Evolutionary conservation across 768 basidiomycete species (phyloP).

Genomic region (Pleurotus citrinopileatus): DNA sequence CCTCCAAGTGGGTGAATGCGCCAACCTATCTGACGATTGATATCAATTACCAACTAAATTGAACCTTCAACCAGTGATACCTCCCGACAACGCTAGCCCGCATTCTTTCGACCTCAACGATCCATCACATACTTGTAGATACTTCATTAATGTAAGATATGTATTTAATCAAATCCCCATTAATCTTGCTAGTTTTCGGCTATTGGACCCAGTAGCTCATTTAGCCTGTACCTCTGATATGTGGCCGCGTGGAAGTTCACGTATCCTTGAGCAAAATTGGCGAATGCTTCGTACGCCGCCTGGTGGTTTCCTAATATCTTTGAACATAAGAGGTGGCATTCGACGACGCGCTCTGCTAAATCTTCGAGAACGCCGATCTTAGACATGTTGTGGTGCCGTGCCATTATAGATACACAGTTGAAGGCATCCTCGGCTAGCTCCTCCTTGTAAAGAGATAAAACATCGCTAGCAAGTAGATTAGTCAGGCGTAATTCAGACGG

Average conservation of each 20-base stretch:
- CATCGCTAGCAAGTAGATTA: background rate
- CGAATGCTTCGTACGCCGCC: no score
- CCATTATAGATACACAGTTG: slow-evolving; percentile 5
- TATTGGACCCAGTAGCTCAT: background rate
- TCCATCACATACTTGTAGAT: no score
- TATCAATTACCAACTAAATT: no score
- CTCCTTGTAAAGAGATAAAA: slow-evolving; percentile 7
- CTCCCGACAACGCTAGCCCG: no score
- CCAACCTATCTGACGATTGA: no score
- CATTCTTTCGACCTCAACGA: no score
- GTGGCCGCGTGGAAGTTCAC: background rate
- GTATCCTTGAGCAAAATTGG: background rate
- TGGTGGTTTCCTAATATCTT: background rate
- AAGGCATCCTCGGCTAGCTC: slow-evolving; percentile 1
- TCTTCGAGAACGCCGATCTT: background rate
- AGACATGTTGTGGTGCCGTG: background rate
- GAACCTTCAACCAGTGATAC: no score
- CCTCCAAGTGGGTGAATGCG: no score
- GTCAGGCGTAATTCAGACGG: no score
- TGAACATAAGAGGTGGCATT: background rate
- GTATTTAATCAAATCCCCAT: no score
- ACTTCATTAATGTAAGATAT: no score
- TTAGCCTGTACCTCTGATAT: background rate
- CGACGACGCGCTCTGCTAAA: background rate
- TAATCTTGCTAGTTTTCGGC: no score